Evolutionary conservation across 2,329 filamentous ascomycete genomes (phyloP).

Genomic region (Bipolaris victoriae): DNA sequence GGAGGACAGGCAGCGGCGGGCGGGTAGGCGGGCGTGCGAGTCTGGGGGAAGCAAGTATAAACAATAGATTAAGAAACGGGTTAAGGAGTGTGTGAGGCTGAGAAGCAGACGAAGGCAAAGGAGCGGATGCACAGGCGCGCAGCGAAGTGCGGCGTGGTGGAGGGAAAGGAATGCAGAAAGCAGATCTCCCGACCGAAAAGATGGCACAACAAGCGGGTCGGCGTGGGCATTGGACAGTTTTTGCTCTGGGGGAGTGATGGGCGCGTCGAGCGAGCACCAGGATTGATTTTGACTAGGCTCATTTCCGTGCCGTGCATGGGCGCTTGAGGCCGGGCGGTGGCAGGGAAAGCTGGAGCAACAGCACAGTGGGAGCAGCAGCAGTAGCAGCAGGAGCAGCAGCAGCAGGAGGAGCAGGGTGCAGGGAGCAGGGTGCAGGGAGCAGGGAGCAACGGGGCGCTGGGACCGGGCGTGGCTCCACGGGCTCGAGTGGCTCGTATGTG

Average conservation of each 20-base stretch:
- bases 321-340: conserved; percentile 16
- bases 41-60: conserved; percentile 26
- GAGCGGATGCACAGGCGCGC: conserved; percentile 33
- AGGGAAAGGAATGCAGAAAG: conserved; percentile 27
- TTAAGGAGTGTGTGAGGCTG: conserved; percentile 35
- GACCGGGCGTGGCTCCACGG: too few relatives aligned
- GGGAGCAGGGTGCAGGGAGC: too few relatives aligned
- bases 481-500: too few relatives aligned
- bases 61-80: conserved; percentile 26
- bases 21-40: conserved; percentile 2
- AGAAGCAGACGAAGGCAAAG: conserved; percentile 19
- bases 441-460: too few relatives aligned
- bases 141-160: conserved; percentile 30
- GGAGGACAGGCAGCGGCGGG: background rate
- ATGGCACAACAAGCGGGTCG: conserved; percentile 24
- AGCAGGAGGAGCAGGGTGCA: too few relatives aligned
- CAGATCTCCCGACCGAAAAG: conserved; percentile 30
- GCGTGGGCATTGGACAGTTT: conserved; percentile 21
- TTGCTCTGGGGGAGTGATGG: conserved; percentile 25
- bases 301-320: conserved; percentile 34
- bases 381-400: too few relatives aligned
- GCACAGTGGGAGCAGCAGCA: too few relatives aligned
- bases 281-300: conserved; percentile 32
- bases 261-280: conserved; percentile 25
- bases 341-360: background rate